A percentile compares a stretch with the other conserved stretches of the same genome.
phyloP scores from a whole-genome alignment of 192 early-diverging fungal species.

The Entomortierella beljakovae region DNA sequence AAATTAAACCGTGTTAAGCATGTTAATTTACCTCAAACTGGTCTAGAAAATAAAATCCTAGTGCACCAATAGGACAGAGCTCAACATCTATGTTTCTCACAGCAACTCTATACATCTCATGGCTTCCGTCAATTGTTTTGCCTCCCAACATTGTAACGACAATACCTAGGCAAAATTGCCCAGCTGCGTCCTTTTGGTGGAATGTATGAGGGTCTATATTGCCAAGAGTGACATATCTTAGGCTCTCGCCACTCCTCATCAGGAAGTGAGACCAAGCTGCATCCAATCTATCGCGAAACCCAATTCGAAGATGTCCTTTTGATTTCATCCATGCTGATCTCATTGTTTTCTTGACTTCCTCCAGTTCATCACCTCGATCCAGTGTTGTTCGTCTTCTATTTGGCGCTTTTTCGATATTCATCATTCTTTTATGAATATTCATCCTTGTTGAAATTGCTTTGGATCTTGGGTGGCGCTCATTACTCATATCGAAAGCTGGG shows the following conservation, averaged over 20 bases:
- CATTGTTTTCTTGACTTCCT: constrained; percentile 1
- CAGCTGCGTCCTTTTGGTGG: background rate
- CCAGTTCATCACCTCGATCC: constrained; percentile 2
- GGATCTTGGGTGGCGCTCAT: constrained; percentile 4
- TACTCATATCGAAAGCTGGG: background rate
- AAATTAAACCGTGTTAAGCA: no score
- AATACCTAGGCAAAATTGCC: background rate
- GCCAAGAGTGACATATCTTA: background rate
- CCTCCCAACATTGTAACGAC: constrained; percentile 7
- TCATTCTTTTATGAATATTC: background rate
- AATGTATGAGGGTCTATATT: background rate
- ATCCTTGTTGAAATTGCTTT: background rate
- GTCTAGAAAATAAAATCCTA: constrained; percentile 17
- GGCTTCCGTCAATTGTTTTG: background rate
- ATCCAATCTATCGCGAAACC: constrained; percentile 4
- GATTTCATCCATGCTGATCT: background rate
- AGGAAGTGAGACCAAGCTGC: constrained; percentile 4
- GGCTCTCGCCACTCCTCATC: background rate
- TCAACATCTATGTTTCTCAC: constrained; percentile 11
- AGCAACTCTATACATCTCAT: background rate
- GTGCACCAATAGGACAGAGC: constrained; percentile 6
- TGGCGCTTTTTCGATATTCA: constrained; percentile 1
- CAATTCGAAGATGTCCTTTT: background rate
- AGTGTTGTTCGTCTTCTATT: background rate
- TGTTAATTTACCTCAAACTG: background rate